Conservation (phyloP, 1,139 yeast species). For the Sugiyamaella sp. region DNA sequence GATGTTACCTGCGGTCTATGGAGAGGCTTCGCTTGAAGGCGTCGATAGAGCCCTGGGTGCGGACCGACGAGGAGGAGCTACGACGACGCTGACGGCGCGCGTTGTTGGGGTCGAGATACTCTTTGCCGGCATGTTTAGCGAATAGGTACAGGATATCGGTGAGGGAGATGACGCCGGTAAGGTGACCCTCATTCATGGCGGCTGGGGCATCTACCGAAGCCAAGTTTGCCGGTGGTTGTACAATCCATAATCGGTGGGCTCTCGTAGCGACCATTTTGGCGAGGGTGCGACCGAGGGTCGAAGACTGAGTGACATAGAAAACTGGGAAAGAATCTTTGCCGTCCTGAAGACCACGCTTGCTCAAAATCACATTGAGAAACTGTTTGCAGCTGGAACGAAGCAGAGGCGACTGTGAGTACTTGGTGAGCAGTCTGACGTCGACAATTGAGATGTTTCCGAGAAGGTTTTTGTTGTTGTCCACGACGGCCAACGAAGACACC, state of each 20-base stretch:
- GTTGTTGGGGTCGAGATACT: slow-evolving; percentile 73
- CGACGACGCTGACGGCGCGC: slow-evolving; percentile 88
- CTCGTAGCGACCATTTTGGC: slow-evolving; percentile 95
- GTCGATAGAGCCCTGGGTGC: slow-evolving; percentile 34
- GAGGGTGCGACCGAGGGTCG: slow-evolving; percentile 83
- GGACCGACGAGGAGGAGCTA: slow-evolving; percentile 47
- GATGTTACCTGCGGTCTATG: slow-evolving; percentile 20
- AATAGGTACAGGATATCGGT: slow-evolving; percentile 84
- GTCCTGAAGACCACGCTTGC: slow-evolving; percentile 86
- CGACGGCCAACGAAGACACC: slow-evolving; percentile 92
- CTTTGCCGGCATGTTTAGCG: slow-evolving; percentile 69
- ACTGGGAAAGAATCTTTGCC: slow-evolving; percentile 97
- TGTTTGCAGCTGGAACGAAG: slow-evolving; percentile 82
- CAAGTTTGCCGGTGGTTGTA: slow-evolving; percentile 47
- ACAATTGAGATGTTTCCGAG: slow-evolving; percentile 93
- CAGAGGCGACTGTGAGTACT: slow-evolving; percentile 77
- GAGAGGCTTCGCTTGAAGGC: slow-evolving; percentile 30
- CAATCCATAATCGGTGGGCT: slow-evolving; percentile 93
- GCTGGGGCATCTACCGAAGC: slow-evolving; percentile 29
- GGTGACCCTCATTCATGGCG: slow-evolving; percentile 43
- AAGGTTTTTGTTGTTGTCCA: slow-evolving; percentile 72
- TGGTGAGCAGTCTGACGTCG: slow-evolving; percentile 85
- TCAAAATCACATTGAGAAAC: slow-evolving; percentile 82
- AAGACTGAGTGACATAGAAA: slow-evolving; percentile 80
- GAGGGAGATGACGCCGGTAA: slow-evolving; percentile 86